phyloP scores from a whole-genome alignment of 768 basidiomycete genomes.

The Mycena kentingensis region DNA sequence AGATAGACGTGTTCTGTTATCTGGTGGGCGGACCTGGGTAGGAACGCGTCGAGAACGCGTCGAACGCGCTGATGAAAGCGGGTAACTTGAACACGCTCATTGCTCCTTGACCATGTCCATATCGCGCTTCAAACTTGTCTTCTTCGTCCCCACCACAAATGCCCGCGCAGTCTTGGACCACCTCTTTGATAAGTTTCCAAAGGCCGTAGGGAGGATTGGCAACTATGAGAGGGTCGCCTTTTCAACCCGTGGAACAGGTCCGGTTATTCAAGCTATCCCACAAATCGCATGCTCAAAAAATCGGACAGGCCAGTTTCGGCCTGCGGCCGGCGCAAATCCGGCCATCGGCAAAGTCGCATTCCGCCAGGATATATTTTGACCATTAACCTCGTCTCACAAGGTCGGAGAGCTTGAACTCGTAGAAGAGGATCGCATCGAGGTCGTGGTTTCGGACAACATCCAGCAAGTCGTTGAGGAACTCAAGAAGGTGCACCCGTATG shows the following conservation, averaged over 20 bases:
- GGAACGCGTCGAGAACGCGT: too few species aligned
- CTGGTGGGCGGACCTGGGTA: not conserved
- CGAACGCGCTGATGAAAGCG: too few species aligned
- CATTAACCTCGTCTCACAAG: too few species aligned
- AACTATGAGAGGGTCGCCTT: conserved; percentile 59
- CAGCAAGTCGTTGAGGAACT: conserved; percentile 44
- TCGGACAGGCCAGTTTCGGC: conserved; percentile 47
- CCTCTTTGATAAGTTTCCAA: conserved; percentile 47
- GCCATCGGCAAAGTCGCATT: conserved; percentile 49
- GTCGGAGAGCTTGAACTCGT: conserved; percentile 47
- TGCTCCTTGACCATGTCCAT: conserved; percentile 5
- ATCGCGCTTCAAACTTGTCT: conserved; percentile 52
- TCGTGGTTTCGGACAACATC: conserved; percentile 47
- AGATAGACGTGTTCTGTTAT: not conserved
- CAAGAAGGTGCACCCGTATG: conserved; percentile 58
- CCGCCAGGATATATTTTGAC: too few species aligned
- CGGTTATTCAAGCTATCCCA: not conserved
- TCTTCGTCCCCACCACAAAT: conserved; percentile 47
- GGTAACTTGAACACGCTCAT: too few species aligned
- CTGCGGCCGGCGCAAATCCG: conserved; percentile 44
- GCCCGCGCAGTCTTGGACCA: conserved; percentile 45
- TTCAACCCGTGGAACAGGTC: conserved; percentile 53
- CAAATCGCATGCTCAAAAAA: not conserved
- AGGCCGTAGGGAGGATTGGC: conserved; percentile 53
- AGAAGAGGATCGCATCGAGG: conserved; percentile 56